phyloP scores from a whole-genome alignment of 2,329 filamentous ascomycete genomes.

The Verticillium longisporum region DNA sequence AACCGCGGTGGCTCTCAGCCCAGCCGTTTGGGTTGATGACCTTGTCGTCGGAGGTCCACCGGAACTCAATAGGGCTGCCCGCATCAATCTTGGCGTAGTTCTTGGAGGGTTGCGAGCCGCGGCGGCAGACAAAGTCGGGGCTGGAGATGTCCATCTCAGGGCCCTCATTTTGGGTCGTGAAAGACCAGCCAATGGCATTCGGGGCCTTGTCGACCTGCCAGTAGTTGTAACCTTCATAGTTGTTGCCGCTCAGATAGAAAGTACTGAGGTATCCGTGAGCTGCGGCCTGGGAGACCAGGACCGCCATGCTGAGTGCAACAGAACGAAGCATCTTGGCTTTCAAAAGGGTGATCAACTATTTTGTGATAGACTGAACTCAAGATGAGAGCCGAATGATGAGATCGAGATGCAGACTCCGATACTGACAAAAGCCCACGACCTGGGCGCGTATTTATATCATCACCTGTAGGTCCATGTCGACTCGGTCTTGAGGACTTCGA shows the following conservation, averaged over 20 bases:
- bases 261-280: neutral
- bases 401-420: no score
- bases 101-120: constrained; percentile 25
- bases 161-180: constrained; percentile 28
- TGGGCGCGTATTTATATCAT: neutral
- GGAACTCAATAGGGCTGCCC: constrained; percentile 38
- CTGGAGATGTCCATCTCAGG: constrained; percentile 35
- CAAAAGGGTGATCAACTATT: neutral
- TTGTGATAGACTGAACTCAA: neutral
- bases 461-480: neutral
- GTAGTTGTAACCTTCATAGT: neutral
- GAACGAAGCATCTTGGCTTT: neutral
- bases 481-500: neutral
- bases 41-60: constrained; percentile 41
- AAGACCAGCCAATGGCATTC: neutral
- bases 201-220: neutral
- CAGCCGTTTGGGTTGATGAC: constrained; percentile 44
- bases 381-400: neutral
- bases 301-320: neutral
- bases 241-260: neutral
- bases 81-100: constrained; percentile 33
- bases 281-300: neutral
- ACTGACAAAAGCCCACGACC: neutral
- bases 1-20: constrained; percentile 42
- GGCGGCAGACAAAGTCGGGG: constrained; percentile 34